Base-by-base conservation (phyloP, 352 stramenopile species). In the Pilasporangium apinafurcum region DNA sequence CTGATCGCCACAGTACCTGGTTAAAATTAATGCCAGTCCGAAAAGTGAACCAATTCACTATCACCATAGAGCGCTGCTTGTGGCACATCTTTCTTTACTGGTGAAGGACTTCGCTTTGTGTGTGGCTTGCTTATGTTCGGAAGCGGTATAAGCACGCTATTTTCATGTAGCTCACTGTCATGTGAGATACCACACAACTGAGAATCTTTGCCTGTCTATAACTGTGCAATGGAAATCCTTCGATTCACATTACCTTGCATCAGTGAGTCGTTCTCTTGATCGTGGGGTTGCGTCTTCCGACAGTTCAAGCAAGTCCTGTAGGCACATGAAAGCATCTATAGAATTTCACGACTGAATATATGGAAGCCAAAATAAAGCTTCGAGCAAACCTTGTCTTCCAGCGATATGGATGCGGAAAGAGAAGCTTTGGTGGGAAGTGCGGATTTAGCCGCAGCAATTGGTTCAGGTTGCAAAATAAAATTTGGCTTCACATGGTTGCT, bases 91-190 rank as follows among this genome's bases (percentile, higher is more conserved):
- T 4, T 18, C 21, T 37, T 9, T 9, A 21, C 32, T 78, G 70
- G 14, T 52, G 46, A 25, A 78, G 14, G 39, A 81, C 62, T 36
- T 84, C 65, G 27, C 68, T 82, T 22, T 67, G 20, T 29, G 51
- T 63, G 16, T 35, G 17, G 24, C 21, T 24, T 45, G 18, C 26
- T 39, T 35, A n/a, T n/a, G n/a, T 37, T 35, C 10, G 38, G 9
- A 18, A 83, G 43, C 31, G 64, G 67, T 14, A 81, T 62, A 25
- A 77, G 28, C 5, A 81, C 44, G 44, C 72, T 83, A 25, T 79
- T 65, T 17, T 44, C 62, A 0, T 26, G 25, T 2, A 68, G 37
- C 1, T 45, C 48, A 6, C 44, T 56, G 26, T 8, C 26, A 8
- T 9, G 12, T 24, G 6, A 37, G 18, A 48, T 14, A 16, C 30